A percentile compares a stretch with the other conserved stretches of the same genome.
Evolutionary conservation across 306 rosid genomes (phyloP).

Genomic region (Gleditsia sinensis): DNA sequence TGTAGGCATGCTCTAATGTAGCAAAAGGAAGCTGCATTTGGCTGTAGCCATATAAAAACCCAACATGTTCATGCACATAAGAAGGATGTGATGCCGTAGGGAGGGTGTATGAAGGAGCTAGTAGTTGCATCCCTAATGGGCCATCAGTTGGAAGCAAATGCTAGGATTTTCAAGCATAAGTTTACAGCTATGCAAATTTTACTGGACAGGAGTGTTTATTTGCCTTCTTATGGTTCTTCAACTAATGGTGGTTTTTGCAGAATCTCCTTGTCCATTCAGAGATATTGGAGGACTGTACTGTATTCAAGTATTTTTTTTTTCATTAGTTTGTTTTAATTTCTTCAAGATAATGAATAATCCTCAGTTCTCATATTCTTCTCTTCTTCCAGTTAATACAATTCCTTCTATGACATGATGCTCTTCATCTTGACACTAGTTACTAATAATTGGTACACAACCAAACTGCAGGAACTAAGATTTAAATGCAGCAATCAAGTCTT

Average conservation of each 20-base stretch:
- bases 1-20: too few relatives aligned
- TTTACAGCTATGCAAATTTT: neutral
- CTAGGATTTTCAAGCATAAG: neutral
- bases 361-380: too few relatives aligned
- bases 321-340: too few relatives aligned
- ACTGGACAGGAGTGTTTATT: neutral
- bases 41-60: neutral
- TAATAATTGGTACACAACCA: neutral
- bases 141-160: neutral
- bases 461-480: neutral
- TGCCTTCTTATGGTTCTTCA: too few relatives aligned
- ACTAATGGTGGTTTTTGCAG: neutral
- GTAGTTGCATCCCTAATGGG: neutral
- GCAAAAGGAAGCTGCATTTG: too few relatives aligned
- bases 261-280: neutral
- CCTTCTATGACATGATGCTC: neutral
- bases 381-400: too few relatives aligned
- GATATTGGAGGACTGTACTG: neutral
- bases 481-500: neutral
- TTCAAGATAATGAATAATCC: too few relatives aligned
- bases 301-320: too few relatives aligned
- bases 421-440: neutral
- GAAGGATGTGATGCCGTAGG: neutral
- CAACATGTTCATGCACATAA: neutral
- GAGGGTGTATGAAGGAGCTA: neutral